Evolutionary conservation across 2,329 filamentous ascomycete genomes (phyloP).

Genomic region (Macroventuria anomochaeta): DNA sequence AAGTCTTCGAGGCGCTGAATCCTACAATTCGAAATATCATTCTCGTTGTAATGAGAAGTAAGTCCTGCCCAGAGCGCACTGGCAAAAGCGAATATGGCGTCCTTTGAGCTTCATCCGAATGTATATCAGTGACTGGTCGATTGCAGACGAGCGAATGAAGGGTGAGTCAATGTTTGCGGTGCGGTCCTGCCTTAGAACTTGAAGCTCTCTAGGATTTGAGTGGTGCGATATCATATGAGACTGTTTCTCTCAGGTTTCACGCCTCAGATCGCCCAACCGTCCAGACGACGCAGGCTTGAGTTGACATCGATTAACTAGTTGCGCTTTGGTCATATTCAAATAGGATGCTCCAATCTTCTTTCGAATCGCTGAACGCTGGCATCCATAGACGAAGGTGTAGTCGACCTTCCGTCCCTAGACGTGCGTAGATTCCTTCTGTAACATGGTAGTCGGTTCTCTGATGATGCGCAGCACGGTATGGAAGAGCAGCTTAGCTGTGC

Average conservation of each 20-base stretch:
- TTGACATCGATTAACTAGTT: not conserved
- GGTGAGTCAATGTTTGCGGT: not conserved
- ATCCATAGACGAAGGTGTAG: not conserved
- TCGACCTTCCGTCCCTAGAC: not conserved
- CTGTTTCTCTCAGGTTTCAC: not conserved
- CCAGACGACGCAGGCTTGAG: not conserved
- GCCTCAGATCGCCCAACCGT: not conserved
- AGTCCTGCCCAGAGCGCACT: too few relatives aligned
- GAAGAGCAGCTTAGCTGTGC: not conserved
- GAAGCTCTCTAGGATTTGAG: too few relatives aligned
- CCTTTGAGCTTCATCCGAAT: too few relatives aligned
- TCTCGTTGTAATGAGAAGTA: not conserved
- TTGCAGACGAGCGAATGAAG: not conserved
- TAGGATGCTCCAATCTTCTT: not conserved
- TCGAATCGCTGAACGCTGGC: not conserved
- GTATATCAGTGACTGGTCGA: not conserved
- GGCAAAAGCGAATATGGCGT: too few relatives aligned
- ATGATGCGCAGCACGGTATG: constrained; percentile 7
- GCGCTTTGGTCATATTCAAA: too few relatives aligned
- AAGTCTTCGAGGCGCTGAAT: not conserved
- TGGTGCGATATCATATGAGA: too few relatives aligned
- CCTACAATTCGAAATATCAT: not conserved
- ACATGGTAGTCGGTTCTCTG: constrained; percentile 13
- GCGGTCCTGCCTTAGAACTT: not conserved
- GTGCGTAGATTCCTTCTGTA: constrained; percentile 1